Base-by-base conservation (phyloP, 441 rosid genomes). In the Kokia cookei region DNA sequence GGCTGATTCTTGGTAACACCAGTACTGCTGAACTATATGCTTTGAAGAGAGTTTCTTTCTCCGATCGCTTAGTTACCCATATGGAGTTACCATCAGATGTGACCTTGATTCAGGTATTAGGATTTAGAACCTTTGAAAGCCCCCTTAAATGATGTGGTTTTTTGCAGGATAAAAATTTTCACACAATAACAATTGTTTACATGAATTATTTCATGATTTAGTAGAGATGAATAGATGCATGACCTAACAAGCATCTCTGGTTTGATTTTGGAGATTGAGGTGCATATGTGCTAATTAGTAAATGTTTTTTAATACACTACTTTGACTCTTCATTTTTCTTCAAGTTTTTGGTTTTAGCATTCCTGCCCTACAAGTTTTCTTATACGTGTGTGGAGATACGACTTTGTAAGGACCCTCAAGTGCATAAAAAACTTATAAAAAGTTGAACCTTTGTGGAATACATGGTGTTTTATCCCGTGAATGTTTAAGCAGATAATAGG, bases 1-100 rank as follows among this genome's bases (percentile, higher is more conserved):
- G 98, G 99, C 79, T 96, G 73, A 84, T 92, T 73, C 95, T 96
- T 64, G 97, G 97, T 29, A 90, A 93, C 80, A 78, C 91, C 29
- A 71, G 84, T 60, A 86, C 93, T 57, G 86, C 87, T 2, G 94
- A 93, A 76, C 83, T 93, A 55, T 87, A 86, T 91, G 97, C 97
- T 75, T 72, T 93, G 72, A 96, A 93, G 88, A 90, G 99, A 80
- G 90, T 96, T 69, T 89, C 97, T 51, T 91, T 96, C 89, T 74
- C 88, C 10, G 88, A 81, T 75, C 91, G 83, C 72, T 68, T 89
- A 83, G 86, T 77, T 58, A 92, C 94, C 68, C 87, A 78, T 72
- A 90, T 93, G 97, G 87, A 85, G 72, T 81, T 96, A 50, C 92
- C 93, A 19, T 74, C 88, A 32, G 70, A 84, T 43, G 53, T 59